Evolutionary conservation across 352 stramenopile genomes (phyloP).

Genomic region (Albugo laibachii): DNA sequence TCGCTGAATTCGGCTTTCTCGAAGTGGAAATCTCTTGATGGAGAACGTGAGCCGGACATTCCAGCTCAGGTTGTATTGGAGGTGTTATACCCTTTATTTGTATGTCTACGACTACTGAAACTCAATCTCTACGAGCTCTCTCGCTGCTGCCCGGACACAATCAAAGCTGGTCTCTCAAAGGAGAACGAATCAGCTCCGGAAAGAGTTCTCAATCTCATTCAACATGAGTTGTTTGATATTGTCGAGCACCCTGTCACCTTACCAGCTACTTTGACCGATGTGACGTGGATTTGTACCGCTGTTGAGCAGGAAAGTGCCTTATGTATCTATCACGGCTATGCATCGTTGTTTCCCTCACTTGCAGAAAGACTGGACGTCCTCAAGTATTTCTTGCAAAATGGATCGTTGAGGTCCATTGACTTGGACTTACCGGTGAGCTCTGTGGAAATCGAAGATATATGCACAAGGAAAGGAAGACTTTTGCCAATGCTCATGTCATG

Average conservation of each 20-base stretch:
- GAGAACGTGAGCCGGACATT: background rate
- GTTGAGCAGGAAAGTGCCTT: conserved; percentile 63
- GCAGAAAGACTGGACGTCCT: conserved; percentile 62
- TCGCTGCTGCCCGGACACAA: conserved; percentile 35
- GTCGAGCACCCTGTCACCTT: conserved; percentile 21
- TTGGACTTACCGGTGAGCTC: too few species aligned
- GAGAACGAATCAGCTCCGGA: conserved; percentile 13
- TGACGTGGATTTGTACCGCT: conserved; percentile 46
- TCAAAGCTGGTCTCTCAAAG: conserved; percentile 25
- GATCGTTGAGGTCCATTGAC: conserved; percentile 1
- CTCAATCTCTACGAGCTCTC: conserved; percentile 76
- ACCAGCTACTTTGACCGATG: conserved; percentile 9
- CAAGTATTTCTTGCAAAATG: conserved; percentile 43
- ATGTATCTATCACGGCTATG: conserved; percentile 63
- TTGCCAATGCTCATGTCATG: conserved; percentile 66
- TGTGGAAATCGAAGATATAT: too few species aligned
- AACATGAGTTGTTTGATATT: conserved; percentile 48
- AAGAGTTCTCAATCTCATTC: conserved; percentile 28
- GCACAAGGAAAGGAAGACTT: conserved; percentile 30
- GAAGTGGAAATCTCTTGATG: background rate
- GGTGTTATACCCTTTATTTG: conserved; percentile 48
- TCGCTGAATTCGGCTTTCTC: conserved; percentile 15
- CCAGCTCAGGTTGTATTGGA: conserved; percentile 10
- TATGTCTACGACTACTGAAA: conserved; percentile 57
- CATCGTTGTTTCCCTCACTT: conserved; percentile 58